Conservation (phyloP, 176 grass and related monocot genomes). For the Avena atlantica region DNA sequence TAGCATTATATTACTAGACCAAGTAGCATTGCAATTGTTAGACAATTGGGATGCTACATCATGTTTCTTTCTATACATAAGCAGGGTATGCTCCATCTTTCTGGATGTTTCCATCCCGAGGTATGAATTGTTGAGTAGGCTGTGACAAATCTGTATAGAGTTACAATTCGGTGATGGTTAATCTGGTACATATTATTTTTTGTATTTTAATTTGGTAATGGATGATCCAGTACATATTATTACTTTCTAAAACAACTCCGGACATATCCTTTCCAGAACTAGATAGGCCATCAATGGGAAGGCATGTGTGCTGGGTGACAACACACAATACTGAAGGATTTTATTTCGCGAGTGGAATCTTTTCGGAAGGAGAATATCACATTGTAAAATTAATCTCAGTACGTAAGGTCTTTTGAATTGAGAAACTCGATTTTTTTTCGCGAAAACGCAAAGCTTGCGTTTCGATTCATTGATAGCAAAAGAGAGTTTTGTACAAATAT, state of each 20-base stretch:
- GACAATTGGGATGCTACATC: no score
- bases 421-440: no score
- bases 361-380: constrained; percentile 66
- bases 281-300: constrained; percentile 75
- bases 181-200: background rate
- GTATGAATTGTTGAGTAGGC: background rate
- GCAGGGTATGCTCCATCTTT: no score
- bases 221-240: background rate
- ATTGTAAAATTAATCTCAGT: constrained; percentile 77
- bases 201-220: background rate
- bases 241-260: background rate
- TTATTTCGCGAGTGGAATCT: constrained; percentile 69
- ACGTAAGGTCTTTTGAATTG: constrained; percentile 47
- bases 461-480: no score
- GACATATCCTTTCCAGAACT: constrained; percentile 50
- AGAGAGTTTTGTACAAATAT: no score
- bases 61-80: no score
- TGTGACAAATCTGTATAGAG: background rate
- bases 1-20: no score
- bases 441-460: no score
- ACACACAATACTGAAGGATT: constrained; percentile 62
- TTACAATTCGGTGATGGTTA: background rate
- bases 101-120: background rate
- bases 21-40: no score
- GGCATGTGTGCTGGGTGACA: constrained; percentile 66